Conservation (phyloP, 1,284 basidiomycete species). For the Melampsora americana region DNA sequence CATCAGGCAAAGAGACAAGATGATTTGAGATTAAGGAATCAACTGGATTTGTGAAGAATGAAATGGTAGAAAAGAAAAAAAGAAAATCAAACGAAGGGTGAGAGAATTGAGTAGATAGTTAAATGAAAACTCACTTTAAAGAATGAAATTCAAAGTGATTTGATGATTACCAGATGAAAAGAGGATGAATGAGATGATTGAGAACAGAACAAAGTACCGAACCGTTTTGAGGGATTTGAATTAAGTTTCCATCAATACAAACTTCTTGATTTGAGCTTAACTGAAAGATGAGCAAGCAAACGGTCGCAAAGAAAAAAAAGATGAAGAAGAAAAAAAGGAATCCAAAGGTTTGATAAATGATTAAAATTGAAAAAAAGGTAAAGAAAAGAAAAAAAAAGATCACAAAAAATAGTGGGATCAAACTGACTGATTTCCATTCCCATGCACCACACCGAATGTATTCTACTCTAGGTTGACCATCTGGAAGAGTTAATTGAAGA, state of each 20-base stretch:
- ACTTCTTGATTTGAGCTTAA: conserved; percentile 9
- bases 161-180: neutral
- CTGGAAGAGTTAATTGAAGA: conserved; percentile 61
- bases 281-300: neutral
- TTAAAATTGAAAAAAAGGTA: neutral
- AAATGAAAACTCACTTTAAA: too few relatives aligned
- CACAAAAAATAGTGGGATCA: neutral
- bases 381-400: neutral
- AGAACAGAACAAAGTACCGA: conserved; percentile 24
- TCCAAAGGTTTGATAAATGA: neutral
- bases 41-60: too few relatives aligned
- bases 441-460: conserved; percentile 75
- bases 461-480: conserved; percentile 67
- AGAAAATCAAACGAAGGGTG: too few relatives aligned
- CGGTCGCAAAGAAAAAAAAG: conserved; percentile 13
- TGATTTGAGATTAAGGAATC: too few relatives aligned
- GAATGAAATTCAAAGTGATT: too few relatives aligned
- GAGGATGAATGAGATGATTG: neutral
- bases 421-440: conserved; percentile 75
- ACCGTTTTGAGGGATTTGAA: conserved; percentile 5
- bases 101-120: too few relatives aligned
- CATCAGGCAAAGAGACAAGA: too few relatives aligned
- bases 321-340: neutral
- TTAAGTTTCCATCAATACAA: conserved; percentile 34
- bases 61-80: too few relatives aligned